Evolutionary conservation across 202 grass and related monocot species (phyloP), one percentile per base, ranked within the genome.

Genomic region (Musa balbisiana): DNA sequence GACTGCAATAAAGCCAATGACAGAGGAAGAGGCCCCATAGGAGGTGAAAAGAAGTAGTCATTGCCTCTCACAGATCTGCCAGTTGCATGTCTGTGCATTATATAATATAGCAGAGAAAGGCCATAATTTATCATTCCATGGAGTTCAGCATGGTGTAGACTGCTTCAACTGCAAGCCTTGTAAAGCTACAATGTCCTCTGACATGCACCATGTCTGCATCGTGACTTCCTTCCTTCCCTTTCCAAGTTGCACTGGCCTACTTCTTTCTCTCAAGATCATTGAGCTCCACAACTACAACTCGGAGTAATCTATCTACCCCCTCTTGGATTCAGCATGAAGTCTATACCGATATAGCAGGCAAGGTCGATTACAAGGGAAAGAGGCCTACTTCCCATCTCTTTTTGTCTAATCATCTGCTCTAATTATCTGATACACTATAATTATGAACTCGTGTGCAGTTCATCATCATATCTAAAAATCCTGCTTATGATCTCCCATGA

Each of bases 161-260:
- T 91, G 88, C 94, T 97, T 93, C 83, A 76, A 89, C 82, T 84
- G 78, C 87, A 98, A 98, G 88, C 90, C 75, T 93, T 80, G 66
- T 54, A 84, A 92, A 91, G 83, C 53, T 22, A 83, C 69, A 74
- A 87, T 80, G 81, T 1, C 23, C 68, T 87, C 82, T 86, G 88
- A 91, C 86, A 91, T 49, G 81, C 91, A 84, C 86, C 93, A 89
- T 91, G 84, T 75, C 62, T 83, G 76, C 88, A 98, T 98, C 82
- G 93, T 98, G 70, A 69, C 82, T 54, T 55, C 73, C 81, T 49
- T 68, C 71, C 82, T 76, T 55, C 83, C 74, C 80, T 84, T 85
- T 71, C 9, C 68, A 23, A 51, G 33, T 51, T 65, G 62, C 13
- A 14, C 22, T 65, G 11, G 3, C 22, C 22, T 65, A 65, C 10